Conservation (phyloP, 1,139 yeast genomes). For the Debaryomycetaceae sp. region DNA sequence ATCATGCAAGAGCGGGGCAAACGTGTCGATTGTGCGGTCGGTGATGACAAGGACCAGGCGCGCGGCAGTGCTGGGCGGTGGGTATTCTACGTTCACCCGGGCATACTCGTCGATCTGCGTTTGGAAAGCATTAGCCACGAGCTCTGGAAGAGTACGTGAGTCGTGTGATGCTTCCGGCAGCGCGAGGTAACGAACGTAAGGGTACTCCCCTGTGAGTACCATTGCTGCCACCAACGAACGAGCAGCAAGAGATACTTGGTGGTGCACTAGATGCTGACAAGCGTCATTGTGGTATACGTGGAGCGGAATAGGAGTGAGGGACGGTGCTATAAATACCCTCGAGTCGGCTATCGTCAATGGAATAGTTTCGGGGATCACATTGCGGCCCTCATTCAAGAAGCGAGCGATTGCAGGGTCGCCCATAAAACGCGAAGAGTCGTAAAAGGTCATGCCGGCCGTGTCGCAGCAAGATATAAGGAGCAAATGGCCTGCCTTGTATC, state of each 20-base stretch:
- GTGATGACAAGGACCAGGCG: conserved; percentile 66
- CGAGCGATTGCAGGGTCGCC: conserved; percentile 19
- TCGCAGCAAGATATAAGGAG: conserved; percentile 23
- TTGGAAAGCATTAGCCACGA: conserved; percentile 69
- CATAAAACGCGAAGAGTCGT: conserved; percentile 18
- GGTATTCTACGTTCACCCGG: conserved; percentile 52
- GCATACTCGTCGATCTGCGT: conserved; percentile 65
- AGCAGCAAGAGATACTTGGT: conserved; percentile 52
- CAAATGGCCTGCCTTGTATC: conserved; percentile 30
- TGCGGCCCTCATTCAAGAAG: conserved; percentile 22
- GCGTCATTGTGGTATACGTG: conserved; percentile 63
- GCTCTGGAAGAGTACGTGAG: conserved; percentile 57
- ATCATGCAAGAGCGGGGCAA: conserved; percentile 82
- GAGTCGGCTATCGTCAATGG: conserved; percentile 25
- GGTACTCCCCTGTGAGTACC: conserved; percentile 78
- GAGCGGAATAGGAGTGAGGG: conserved; percentile 41
- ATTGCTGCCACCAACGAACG: conserved; percentile 57
- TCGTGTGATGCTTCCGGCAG: conserved; percentile 37
- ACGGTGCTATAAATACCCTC: conserved; percentile 29
- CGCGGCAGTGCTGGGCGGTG: conserved; percentile 50
- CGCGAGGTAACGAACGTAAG: conserved; percentile 64
- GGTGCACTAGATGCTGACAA: conserved; percentile 51
- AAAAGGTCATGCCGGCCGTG: conserved; percentile 15
- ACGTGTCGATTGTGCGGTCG: conserved; percentile 76
- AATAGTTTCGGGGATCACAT: conserved; percentile 18